Evolutionary conservation across 2,329 filamentous ascomycete genomes (phyloP), one percentile per base, ranked within the genome.

Genomic region (Ramularia endophylla): DNA sequence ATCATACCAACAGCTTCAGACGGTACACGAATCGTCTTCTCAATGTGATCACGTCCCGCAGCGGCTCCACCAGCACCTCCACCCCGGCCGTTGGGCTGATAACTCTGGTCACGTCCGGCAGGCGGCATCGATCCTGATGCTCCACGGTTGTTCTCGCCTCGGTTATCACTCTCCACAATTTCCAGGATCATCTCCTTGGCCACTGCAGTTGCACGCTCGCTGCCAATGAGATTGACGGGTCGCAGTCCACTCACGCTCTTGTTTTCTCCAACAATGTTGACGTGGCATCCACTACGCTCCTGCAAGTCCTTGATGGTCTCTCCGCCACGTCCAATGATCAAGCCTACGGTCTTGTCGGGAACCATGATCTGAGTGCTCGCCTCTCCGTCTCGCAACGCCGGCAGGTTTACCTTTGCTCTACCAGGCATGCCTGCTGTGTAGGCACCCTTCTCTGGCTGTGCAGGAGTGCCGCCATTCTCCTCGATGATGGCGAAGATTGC

Each of bases 1-100:
- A 95, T 94, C 88, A 95, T 95, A 46, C 88, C 88, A 40, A 95
- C 88, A 5, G 88, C 85, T 61, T 95, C 88, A 16, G 87, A 90
- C 9, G 88, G 88, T 8, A 95, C 87, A 53, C 80, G 81, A 48
- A 95, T 87, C 29, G 80, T 81, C 58, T 95, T 75, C 69, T 89
- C 90, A 53, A 85, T 80, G 25, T 64, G 61, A 53, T 85, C 83
- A 17, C 62, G 61, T 3, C 65, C 68, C 15, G 69, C 69, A 44
- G 58, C 61, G 27, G 63, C 63, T 22, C 64, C 66, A 45, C 57
- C 58, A 27, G 64, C 65, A 41, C 65, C 68, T 20, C 61, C 64
- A 41, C 60, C 61, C 38, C 72, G 68, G 46, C 69, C 66, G 41
- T 45, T 40, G 28, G 41, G 39, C 31, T 34, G 36, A 22, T 36